phyloP scores from a whole-genome alignment of 2,329 filamentous ascomycete species.

The Claviceps cyperi region DNA sequence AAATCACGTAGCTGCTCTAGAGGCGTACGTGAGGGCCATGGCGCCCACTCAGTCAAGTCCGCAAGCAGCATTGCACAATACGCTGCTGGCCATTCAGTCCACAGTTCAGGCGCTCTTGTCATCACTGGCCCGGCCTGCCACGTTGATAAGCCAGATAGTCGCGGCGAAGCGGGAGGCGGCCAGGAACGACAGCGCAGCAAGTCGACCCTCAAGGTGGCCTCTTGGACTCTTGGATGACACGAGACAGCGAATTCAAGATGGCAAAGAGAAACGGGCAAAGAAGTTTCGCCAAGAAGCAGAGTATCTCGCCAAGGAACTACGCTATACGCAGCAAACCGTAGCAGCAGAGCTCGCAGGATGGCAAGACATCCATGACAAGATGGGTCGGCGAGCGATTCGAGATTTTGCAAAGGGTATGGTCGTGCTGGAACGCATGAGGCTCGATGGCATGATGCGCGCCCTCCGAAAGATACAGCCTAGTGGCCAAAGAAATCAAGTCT shows the following conservation, averaged over 20 bases:
- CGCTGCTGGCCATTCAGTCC: conserved; percentile 65
- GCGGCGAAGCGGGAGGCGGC: conserved; percentile 62
- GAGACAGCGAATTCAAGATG: conserved; percentile 64
- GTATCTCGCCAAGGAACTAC: conserved; percentile 63
- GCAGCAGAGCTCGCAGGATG: conserved; percentile 84
- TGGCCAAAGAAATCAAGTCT: background rate
- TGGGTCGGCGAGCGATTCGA: conserved; percentile 59
- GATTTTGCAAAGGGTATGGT: conserved; percentile 68
- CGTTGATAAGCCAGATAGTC: conserved; percentile 64
- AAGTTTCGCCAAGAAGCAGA: conserved; percentile 57
- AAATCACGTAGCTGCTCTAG: conserved; percentile 54
- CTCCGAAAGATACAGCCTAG: conserved; percentile 42
- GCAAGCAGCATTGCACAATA: conserved; percentile 56
- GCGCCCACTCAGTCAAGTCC: conserved; percentile 59
- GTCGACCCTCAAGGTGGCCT: conserved; percentile 65
- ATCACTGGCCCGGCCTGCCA: conserved; percentile 64
- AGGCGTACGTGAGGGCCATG: conserved; percentile 54
- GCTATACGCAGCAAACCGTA: conserved; percentile 88
- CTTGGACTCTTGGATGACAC: conserved; percentile 77
- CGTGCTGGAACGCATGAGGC: conserved; percentile 60
- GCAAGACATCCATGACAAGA: conserved; percentile 75
- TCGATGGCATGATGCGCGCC: conserved; percentile 70
- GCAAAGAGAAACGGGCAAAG: conserved; percentile 67
- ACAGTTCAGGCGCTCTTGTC: conserved; percentile 70
- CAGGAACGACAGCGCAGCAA: conserved; percentile 60